Evolutionary conservation across 345 rosid species (phyloP), one percentile per base, ranked within the genome.

Genomic region (Eucalyptus guilfoylei): DNA sequence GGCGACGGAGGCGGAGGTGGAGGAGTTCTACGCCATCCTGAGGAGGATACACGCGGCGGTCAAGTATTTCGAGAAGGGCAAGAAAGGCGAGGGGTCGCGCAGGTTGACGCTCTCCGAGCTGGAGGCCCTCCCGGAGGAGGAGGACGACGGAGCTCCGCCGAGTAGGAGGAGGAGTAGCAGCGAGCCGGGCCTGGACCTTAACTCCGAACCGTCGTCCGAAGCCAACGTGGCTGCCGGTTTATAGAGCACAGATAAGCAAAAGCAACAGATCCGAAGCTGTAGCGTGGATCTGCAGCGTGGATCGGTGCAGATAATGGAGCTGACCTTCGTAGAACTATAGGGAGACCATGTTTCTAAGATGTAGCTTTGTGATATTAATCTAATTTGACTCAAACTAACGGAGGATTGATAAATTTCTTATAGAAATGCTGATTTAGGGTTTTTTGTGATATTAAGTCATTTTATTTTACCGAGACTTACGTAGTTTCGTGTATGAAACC

Each of bases 1-100:
- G 87, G 89, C 89, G 72, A 90, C 89, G 76, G 93, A 93, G 30
- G 92, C 80, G 10, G 93, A 93, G 90, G 93, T 92, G 86, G 93
- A 93, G 58, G 93, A 93, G 89, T 93, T 93, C 88, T 93, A 87
- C 58, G 92, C 91, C 30, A 93, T 92, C 86, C 88, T 93, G 67
- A 67, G 90, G 89, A 87, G 93, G 81, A 89, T 92, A 44, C 93
- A 87, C 60, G 89, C 44, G 87, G 92, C 93, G 15, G 64, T 92
- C 28, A 80, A 87, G 90, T 91, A 89, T 83, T 90, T 93, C 76
- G 81, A 91, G 89, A 89, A 76, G 49, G 83, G 28, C 47, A 76
- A 76, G 83, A 21, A 21, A 55, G 49, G 89, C 49, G 9, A 62
- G 49, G 58, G 28, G 87, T 76, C 83, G 47, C 83, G 83, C 83